Evolutionary conservation across 768 basidiomycete species (phyloP).

Genomic region (Cyclocybe aegerita): DNA sequence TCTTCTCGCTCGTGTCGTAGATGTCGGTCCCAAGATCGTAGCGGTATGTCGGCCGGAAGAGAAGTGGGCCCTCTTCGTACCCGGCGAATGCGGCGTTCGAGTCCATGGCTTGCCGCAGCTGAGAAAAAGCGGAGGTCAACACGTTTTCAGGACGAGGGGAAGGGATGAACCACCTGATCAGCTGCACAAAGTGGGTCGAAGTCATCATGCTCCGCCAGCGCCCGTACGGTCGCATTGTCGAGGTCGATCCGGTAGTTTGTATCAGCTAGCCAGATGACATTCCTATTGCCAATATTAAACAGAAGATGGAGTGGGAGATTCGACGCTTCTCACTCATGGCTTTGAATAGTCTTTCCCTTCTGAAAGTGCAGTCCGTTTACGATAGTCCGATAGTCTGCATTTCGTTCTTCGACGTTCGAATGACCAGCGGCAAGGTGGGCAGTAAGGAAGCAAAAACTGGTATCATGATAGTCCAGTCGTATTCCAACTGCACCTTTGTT

Average conservation of each 20-base stretch:
- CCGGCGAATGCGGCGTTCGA: conserved; percentile 72
- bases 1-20: conserved; percentile 96
- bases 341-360: conserved; percentile 83
- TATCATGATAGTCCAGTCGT: conserved; percentile 87
- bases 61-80: conserved; percentile 84
- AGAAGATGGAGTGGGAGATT: neutral
- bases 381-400: conserved; percentile 91
- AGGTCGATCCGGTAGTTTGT: conserved; percentile 94
- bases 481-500: conserved; percentile 98
- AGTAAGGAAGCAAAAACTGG: conserved; percentile 92
- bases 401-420: conserved; percentile 83
- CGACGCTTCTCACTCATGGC: conserved; percentile 74
- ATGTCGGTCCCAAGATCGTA: conserved; percentile 80
- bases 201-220: conserved; percentile 61
- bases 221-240: conserved; percentile 77
- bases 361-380: conserved; percentile 80
- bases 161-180: conserved; percentile 67
- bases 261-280: conserved; percentile 93
- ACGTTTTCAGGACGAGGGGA: neutral
- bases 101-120: conserved; percentile 78
- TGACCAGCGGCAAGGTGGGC: conserved; percentile 98
- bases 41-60: conserved; percentile 96
- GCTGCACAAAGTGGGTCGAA: conserved; percentile 73
- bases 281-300: conserved; percentile 44
- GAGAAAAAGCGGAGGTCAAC: conserved; percentile 6